Percentiles rank a stretch among this genome's conserved stretches.
phyloP scores from a whole-genome alignment of 2,329 filamentous ascomycete genomes.

The Metarhizium sp. region DNA sequence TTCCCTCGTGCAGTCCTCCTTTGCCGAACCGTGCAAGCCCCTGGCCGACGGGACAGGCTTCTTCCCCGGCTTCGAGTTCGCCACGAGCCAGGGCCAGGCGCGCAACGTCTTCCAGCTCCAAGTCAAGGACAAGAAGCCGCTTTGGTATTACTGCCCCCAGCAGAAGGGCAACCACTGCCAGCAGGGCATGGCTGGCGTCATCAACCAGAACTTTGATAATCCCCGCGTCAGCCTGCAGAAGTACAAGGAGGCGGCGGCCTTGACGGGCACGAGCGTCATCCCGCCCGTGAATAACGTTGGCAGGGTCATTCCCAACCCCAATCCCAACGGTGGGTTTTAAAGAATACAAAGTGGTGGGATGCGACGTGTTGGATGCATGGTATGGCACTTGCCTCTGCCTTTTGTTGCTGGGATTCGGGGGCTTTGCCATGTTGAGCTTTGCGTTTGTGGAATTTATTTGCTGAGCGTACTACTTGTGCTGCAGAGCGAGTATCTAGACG shows the following conservation, averaged over 20 bases:
- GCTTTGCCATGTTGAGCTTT: no score
- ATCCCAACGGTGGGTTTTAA: conserved; percentile 15
- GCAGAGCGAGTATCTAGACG: no score
- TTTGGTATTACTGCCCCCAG: conserved; percentile 37
- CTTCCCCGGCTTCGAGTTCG: conserved; percentile 36
- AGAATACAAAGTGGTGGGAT: background rate
- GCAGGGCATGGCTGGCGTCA: conserved; percentile 35
- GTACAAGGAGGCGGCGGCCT: conserved; percentile 23
- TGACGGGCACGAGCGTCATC: conserved; percentile 16
- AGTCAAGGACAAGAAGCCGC: conserved; percentile 29
- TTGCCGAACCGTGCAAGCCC: conserved; percentile 32
- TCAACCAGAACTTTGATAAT: conserved; percentile 31
- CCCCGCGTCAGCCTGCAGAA: conserved; percentile 21
- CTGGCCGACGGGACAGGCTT: conserved; percentile 28
- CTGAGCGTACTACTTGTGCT: background rate
- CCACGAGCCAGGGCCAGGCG: conserved; percentile 24
- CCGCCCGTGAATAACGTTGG: conserved; percentile 21
- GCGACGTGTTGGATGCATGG: background rate
- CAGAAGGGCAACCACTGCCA: conserved; percentile 34
- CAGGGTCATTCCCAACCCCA: conserved; percentile 23
- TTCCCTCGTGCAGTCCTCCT: conserved; percentile 34
- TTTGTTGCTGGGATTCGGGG: background rate
- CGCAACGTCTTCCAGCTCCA: conserved; percentile 34
- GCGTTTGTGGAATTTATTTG: no score
- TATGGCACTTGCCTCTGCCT: no score